These are phyloP conservation scores for Phyllosticta citriasiana DNA, from an alignment of 2,329 filamentous ascomycete species.

Conservation along the genomic window DNA sequence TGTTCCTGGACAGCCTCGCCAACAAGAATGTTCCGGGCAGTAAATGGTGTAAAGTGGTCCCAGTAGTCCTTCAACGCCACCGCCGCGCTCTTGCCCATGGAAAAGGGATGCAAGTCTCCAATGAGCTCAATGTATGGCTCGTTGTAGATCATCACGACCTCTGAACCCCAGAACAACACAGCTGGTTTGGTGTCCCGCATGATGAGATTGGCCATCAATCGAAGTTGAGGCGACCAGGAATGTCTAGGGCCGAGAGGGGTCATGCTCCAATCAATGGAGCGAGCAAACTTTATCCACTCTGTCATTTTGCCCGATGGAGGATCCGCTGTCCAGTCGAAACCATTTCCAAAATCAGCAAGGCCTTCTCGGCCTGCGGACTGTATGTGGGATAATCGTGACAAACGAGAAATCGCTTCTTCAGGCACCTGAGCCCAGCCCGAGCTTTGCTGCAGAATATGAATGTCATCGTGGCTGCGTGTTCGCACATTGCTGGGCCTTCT, in stretches of 20 bases:
- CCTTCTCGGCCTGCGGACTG: not conserved
- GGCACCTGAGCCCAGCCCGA: not conserved
- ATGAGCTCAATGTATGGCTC: constrained; percentile 23
- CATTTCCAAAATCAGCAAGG: not conserved
- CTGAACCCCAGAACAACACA: constrained; percentile 33
- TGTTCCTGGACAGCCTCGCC: constrained; percentile 32
- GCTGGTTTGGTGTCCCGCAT: constrained; percentile 23
- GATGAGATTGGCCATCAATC: constrained; percentile 28
- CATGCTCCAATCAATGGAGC: constrained; percentile 37
- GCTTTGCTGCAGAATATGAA: not conserved
- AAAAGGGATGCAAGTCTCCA: constrained; percentile 36
- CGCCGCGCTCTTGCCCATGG: constrained; percentile 48
- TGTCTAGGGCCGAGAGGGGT: constrained; percentile 40
- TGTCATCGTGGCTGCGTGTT: not conserved
- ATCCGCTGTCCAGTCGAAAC: constrained; percentile 28
- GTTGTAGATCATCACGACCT: constrained; percentile 30
- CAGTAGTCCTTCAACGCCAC: constrained; percentile 63
- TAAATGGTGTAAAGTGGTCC: constrained; percentile 17
- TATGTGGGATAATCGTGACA: not conserved
- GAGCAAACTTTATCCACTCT: constrained; percentile 26
- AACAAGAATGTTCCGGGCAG: constrained; percentile 17
- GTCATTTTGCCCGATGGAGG: constrained; percentile 12
- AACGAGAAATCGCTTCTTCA: not conserved
- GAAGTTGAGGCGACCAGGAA: constrained; percentile 39
- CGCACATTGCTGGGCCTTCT: not conserved